Evolutionary conservation across 1,284 basidiomycete genomes (phyloP), one percentile per base, ranked within the genome.

Genomic region (Cryptococcus neoformans): DNA sequence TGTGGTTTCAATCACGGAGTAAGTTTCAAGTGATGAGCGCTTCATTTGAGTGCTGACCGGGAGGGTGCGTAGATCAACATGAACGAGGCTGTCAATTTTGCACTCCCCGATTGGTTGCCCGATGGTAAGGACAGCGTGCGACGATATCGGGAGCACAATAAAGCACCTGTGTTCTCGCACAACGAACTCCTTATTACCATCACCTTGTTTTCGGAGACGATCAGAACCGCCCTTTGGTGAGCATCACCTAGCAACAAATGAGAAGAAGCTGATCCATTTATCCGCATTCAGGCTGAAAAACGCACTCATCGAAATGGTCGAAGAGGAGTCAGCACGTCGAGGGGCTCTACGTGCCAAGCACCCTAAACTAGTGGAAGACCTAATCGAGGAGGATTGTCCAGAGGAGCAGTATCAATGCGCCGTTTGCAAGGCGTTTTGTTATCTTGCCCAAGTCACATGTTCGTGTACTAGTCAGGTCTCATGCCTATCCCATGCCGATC

Each of bases 21-120:
- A 79, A 70, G 87, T 81, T 50, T 36, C 51, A 7, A 51, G 5
- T n/a, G 12, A 40, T 17, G 11, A 14, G 53, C 55, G 63, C 66
- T 60, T 21, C 9, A 39, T 34, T n/a, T 8, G 4, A 35, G n/a
- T 48, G 12, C 37, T 17, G 6, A 16, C 4, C 14, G 21, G 21
- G 21, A 21, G 21, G 21, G 21, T 21, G 1, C 21, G 57, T 69
- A 92, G 90, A 82, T 98, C 70, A 99, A 98, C 78, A 92, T 98
- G 80, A 98, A 98, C 75, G 94, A 99, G 80, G 96, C 96, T 1
- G 96, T 99, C 72, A 99, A 99, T 78, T 99, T 99, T 76, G 95
- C 95, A 5, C 81, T 97, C 42, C 92, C 94, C 14, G 92, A 98
- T 75, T 99, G 96, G 96, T 81, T 99, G 53, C 81, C 87, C 17